phyloP scores from a whole-genome alignment of 352 stramenopile genomes.

The Pythium aristosporum region DNA sequence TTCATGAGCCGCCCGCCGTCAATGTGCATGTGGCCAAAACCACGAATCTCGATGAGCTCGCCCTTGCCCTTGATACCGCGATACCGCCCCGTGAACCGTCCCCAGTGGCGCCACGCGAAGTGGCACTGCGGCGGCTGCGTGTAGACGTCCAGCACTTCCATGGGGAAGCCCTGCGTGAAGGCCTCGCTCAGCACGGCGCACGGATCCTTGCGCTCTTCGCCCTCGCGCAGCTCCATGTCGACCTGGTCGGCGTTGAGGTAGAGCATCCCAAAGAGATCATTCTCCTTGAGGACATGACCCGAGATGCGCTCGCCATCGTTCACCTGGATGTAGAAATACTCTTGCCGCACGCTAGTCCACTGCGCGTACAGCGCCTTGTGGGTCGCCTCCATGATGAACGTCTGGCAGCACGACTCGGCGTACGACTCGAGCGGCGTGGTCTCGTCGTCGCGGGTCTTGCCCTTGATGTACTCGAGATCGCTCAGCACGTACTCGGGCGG shows the following conservation, averaged over 20 bases:
- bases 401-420: slow-evolving; percentile 72
- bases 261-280: slow-evolving; percentile 71
- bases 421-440: slow-evolving; percentile 64
- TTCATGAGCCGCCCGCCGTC: slow-evolving; percentile 48
- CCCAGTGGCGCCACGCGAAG: slow-evolving; percentile 83
- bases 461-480: slow-evolving; percentile 74
- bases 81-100: slow-evolving; percentile 64
- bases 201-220: slow-evolving; percentile 46
- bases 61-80: slow-evolving; percentile 62
- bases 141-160: slow-evolving; percentile 79
- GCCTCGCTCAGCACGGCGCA: slow-evolving; percentile 57
- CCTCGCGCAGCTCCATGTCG: slow-evolving; percentile 32
- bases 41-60: slow-evolving; percentile 54
- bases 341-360: slow-evolving; percentile 59
- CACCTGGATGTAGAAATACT: slow-evolving; percentile 68
- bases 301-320: slow-evolving; percentile 58
- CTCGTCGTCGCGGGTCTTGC: slow-evolving; percentile 54
- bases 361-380: slow-evolving; percentile 60
- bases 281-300: slow-evolving; percentile 43
- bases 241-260: slow-evolving; percentile 46
- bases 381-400: slow-evolving; percentile 78
- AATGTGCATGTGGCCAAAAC: slow-evolving; percentile 71
- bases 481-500: slow-evolving; percentile 66
- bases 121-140: slow-evolving; percentile 74
- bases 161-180: slow-evolving; percentile 72